These are phyloP conservation scores for Schoenoplectus triqueter DNA, from an alignment of 202 grass and related monocot genomes.

Conservation along the genomic window DNA sequence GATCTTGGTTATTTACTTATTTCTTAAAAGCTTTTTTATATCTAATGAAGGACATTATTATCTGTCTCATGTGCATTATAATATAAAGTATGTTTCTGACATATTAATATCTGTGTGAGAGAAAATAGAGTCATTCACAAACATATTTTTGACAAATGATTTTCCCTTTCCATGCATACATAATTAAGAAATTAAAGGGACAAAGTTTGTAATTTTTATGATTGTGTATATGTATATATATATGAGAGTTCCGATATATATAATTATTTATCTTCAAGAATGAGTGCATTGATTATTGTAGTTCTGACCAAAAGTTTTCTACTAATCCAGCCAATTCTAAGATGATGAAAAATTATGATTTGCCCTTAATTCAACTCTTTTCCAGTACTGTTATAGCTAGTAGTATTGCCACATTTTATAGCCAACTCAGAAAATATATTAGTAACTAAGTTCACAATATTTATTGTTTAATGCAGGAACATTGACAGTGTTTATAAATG, in stretches of 20 bases:
- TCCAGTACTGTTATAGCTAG: background rate
- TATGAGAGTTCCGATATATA: background rate
- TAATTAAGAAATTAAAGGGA: background rate
- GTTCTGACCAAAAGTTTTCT: background rate
- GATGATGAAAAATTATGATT: background rate
- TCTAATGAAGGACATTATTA: background rate
- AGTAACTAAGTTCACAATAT: background rate
- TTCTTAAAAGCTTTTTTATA: no score
- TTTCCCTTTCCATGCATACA: no score
- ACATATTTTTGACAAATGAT: background rate
- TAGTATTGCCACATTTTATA: background rate
- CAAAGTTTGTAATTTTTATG: background rate
- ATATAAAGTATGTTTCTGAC: background rate
- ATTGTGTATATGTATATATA: background rate
- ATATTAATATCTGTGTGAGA: background rate
- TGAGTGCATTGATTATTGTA: background rate
- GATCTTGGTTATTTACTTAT: background rate
- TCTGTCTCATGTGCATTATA: background rate
- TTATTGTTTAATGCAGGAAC: conserved; percentile 45
- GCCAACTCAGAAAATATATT: conserved; percentile 14
- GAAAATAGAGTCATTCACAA: background rate
- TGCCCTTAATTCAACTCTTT: background rate
- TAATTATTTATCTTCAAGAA: background rate
- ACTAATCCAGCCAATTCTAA: background rate
- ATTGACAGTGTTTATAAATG: conserved; percentile 92